Evolutionary conservation across 2,329 filamentous ascomycete genomes (phyloP).

Genomic region (Gyromitra esculenta): DNA sequence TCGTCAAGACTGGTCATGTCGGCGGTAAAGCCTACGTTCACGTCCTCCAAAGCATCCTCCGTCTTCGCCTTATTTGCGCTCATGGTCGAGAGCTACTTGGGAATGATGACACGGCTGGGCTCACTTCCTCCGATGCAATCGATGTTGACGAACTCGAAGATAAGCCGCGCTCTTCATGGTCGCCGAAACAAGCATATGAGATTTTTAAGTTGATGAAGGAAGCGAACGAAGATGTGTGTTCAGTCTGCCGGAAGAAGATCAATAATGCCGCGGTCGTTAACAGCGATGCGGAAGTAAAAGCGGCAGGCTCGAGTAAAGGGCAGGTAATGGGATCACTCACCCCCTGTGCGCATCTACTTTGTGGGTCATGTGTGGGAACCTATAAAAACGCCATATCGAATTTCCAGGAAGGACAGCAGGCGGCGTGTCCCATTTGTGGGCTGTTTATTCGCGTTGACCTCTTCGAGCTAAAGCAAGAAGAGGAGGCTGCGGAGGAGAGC

Average conservation of each 20-base stretch:
- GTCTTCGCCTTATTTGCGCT: slow-evolving; percentile 88
- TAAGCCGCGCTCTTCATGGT: slow-evolving; percentile 60
- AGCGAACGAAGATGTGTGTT: slow-evolving; percentile 78
- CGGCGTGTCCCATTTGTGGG: slow-evolving; percentile 74
- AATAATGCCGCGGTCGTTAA: slow-evolving; percentile 68
- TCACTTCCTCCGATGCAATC: slow-evolving; percentile 69
- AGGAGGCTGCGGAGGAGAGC: slow-evolving; percentile 62
- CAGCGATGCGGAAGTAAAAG: slow-evolving; percentile 62
- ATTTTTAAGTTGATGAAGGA: slow-evolving; percentile 86
- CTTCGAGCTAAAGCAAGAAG: slow-evolving; percentile 72
- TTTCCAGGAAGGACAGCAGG: slow-evolving; percentile 49
- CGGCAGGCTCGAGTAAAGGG: slow-evolving; percentile 63
- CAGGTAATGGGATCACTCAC: slow-evolving; percentile 81
- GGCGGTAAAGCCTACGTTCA: slow-evolving; percentile 92
- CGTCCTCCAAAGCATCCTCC: slow-evolving; percentile 88
- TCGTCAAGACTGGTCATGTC: slow-evolving; percentile 72
- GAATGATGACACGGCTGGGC: slow-evolving; percentile 71
- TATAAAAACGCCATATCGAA: slow-evolving; percentile 52
- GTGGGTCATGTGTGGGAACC: slow-evolving; percentile 69
- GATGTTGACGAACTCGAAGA: slow-evolving; percentile 84
- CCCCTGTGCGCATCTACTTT: slow-evolving; percentile 86
- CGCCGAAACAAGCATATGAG: slow-evolving; percentile 74
- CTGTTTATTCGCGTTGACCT: slow-evolving; percentile 71
- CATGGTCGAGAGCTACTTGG: slow-evolving; percentile 92
- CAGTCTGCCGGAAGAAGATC: slow-evolving; percentile 74